A percentile compares a stretch with the other conserved stretches of the same genome.
These are phyloP conservation scores for Schoenoplectus tabernaemontani DNA, from an alignment of 202 grass and related monocot genomes.

Conservation along the genomic window DNA sequence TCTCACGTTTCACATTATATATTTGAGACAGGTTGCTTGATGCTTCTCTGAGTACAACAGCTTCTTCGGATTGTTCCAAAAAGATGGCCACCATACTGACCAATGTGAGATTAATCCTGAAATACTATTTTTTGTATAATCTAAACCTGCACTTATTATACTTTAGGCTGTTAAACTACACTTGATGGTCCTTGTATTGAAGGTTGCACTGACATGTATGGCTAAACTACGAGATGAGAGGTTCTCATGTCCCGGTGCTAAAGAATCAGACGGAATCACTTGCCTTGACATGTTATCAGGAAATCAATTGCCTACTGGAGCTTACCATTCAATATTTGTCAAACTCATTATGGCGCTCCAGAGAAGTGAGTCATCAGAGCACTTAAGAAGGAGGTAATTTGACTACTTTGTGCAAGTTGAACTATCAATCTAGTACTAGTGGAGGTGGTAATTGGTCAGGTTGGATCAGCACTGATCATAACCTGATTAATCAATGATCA, in stretches of 20 bases:
- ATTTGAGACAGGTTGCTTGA: slow-evolving; percentile 57
- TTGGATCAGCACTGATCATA: background rate
- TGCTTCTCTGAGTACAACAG: slow-evolving; percentile 79
- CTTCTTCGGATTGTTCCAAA: slow-evolving; percentile 83
- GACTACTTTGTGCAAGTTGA: background rate
- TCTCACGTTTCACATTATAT: slow-evolving; percentile 24
- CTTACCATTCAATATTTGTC: slow-evolving; percentile 80
- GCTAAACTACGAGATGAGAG: slow-evolving; percentile 96
- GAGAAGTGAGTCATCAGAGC: slow-evolving; percentile 83
- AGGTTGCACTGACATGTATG: slow-evolving; percentile 97
- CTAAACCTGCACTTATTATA: background rate
- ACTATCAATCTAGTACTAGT: too few species aligned
- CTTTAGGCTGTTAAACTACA: slow-evolving; percentile 15
- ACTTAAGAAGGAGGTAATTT: slow-evolving; percentile 78
- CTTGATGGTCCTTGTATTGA: slow-evolving; percentile 23
- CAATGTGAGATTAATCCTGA: slow-evolving; percentile 45
- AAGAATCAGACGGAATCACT: slow-evolving; percentile 77
- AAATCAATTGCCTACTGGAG: slow-evolving; percentile 77
- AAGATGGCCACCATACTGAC: slow-evolving; percentile 89
- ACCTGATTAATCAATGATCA: background rate
- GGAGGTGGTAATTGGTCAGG: background rate
- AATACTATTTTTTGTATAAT: slow-evolving; percentile 8
- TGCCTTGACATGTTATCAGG: slow-evolving; percentile 71
- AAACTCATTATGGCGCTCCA: slow-evolving; percentile 75
- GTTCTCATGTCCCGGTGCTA: slow-evolving; percentile 61